Percentiles rank a stretch among this genome's conserved stretches.
Conservation (phyloP, 139 green algal genomes). For the Chlamydomonas eustigma region DNA sequence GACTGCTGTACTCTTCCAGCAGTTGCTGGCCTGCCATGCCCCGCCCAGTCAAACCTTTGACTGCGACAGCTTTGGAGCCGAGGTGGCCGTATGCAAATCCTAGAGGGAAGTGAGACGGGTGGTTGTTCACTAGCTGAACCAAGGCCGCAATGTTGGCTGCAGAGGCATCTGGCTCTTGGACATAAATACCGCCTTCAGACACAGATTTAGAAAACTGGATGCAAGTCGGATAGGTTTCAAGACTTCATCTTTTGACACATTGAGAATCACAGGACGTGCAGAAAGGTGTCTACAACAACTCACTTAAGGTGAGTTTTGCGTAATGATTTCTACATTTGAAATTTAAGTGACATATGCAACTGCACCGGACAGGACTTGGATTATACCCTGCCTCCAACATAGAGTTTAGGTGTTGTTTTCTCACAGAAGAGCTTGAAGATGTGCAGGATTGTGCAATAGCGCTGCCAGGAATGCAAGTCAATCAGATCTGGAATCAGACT, state of each 20-base stretch:
- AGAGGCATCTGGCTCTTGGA: constrained; percentile 56
- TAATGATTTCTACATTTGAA: too few species aligned
- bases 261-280: too few species aligned
- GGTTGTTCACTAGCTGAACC: constrained; percentile 28
- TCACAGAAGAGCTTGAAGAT: constrained; percentile 1
- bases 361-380: too few species aligned
- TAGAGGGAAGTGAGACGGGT: constrained; percentile 38
- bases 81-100: constrained; percentile 40
- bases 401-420: too few species aligned
- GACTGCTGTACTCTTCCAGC: constrained; percentile 46
- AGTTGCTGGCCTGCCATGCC: constrained; percentile 54
- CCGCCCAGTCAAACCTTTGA: constrained; percentile 24
- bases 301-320: too few species aligned
- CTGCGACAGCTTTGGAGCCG: constrained; percentile 19
- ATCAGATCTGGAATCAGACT: constrained; percentile 10
- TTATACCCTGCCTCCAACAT: too few species aligned
- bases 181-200: constrained; percentile 49
- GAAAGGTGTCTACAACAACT: too few species aligned
- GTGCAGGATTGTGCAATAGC: constrained; percentile 27
- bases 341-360: too few species aligned
- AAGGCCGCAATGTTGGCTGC: constrained; percentile 35
- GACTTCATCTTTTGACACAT: too few species aligned
- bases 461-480: constrained; percentile 19
- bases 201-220: too few species aligned
- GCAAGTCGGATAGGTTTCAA: too few species aligned